These are phyloP conservation scores for Elsinoe perseae DNA, from an alignment of 2,329 filamentous ascomycete species.

Conservation along the genomic window DNA sequence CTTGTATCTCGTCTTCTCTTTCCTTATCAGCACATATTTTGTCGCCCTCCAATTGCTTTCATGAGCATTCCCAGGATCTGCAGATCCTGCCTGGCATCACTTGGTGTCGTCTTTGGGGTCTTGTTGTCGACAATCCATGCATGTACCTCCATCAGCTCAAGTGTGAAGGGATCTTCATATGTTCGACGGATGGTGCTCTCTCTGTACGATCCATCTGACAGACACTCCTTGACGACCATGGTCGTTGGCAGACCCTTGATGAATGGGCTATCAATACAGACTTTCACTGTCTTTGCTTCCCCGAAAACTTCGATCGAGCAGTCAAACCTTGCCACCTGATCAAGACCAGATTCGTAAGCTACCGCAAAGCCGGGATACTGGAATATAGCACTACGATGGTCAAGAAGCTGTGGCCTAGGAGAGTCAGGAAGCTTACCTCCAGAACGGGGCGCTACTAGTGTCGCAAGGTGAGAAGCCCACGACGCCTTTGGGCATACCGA, in stretches of 20 bases:
- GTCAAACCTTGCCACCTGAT: conserved; percentile 47
- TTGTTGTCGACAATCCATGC: conserved; percentile 33
- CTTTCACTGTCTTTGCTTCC: conserved; percentile 45
- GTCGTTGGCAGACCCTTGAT: conserved; percentile 49
- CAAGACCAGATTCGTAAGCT: conserved; percentile 51
- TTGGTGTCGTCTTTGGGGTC: conserved; percentile 34
- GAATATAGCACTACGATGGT: conserved; percentile 34
- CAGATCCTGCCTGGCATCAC: conserved; percentile 38
- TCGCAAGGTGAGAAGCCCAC: conserved; percentile 35
- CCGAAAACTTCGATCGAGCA: conserved; percentile 48
- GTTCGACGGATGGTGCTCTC: conserved; percentile 35
- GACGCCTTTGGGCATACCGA: conserved; percentile 44
- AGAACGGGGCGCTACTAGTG: conserved; percentile 34
- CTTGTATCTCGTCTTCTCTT: no score
- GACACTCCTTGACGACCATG: conserved; percentile 39
- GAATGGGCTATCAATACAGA: conserved; percentile 52
- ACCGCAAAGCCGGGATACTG: conserved; percentile 45
- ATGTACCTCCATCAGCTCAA: conserved; percentile 37
- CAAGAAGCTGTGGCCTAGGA: conserved; percentile 14
- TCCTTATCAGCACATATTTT: no score
- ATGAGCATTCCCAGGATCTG: conserved; percentile 34
- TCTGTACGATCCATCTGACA: conserved; percentile 12
- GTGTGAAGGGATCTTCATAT: conserved; percentile 42
- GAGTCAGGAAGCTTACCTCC: conserved; percentile 16
- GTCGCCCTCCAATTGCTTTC: no score